Evolutionary conservation across 768 basidiomycete species (phyloP).

Genomic region (Tephrocybe sp.): DNA sequence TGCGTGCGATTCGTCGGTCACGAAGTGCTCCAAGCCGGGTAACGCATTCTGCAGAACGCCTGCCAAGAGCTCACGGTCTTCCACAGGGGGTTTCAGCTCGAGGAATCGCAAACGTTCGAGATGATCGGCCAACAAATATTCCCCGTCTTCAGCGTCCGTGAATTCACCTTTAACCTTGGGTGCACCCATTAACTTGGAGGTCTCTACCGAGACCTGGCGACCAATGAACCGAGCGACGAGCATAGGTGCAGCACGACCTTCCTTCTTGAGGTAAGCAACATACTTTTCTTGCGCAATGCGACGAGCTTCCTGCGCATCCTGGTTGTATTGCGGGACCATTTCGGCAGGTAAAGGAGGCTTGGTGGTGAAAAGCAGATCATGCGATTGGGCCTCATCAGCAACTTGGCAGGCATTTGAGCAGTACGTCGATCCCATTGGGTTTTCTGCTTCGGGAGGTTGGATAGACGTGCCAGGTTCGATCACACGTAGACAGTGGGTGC

Average conservation of each 20-base stretch:
- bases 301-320: slow-evolving; percentile 40
- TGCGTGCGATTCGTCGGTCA: slow-evolving; percentile 61
- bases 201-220: slow-evolving; percentile 66
- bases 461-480: slow-evolving; percentile 48
- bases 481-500: slow-evolving; percentile 67
- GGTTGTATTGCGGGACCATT: slow-evolving; percentile 25
- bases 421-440: slow-evolving; percentile 59
- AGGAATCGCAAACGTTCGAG: slow-evolving; percentile 72
- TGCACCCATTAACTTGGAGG: slow-evolving; percentile 43
- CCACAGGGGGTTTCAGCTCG: slow-evolving; percentile 45
- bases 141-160: slow-evolving; percentile 43
- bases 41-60: slow-evolving; percentile 58
- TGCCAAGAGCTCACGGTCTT: slow-evolving; percentile 49
- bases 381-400: slow-evolving; percentile 54
- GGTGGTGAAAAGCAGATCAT: slow-evolving; percentile 68
- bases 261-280: slow-evolving; percentile 50
- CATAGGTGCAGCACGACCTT: slow-evolving; percentile 41
- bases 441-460: slow-evolving; percentile 36
- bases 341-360: slow-evolving; percentile 58
- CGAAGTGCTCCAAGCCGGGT: slow-evolving; percentile 70
- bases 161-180: slow-evolving; percentile 32
- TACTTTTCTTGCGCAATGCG: slow-evolving; percentile 59
- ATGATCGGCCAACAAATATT: slow-evolving; percentile 73
- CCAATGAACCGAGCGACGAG: slow-evolving; percentile 73
- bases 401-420: slow-evolving; percentile 70